Evolutionary conservation across 2,329 filamentous ascomycete species (phyloP).

Genomic region (Septoria petroselini): DNA sequence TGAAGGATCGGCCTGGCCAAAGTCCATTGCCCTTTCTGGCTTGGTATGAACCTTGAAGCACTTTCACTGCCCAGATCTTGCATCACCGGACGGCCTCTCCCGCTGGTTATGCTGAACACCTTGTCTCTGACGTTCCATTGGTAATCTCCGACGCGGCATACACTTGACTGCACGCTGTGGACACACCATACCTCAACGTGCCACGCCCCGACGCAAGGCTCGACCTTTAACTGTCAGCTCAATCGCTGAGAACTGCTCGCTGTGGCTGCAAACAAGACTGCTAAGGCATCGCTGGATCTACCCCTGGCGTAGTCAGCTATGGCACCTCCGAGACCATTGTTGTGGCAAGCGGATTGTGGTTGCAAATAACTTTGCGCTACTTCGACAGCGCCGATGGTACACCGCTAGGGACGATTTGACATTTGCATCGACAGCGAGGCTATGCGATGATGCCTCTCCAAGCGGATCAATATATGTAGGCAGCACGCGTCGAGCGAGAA

Average conservation of each 20-base stretch:
- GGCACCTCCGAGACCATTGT: neutral
- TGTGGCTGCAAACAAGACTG: neutral
- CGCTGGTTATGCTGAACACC: neutral
- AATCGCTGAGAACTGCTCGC: too few relatives aligned
- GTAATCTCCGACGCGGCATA: neutral
- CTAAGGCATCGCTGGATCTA: neutral
- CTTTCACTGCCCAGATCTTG: neutral
- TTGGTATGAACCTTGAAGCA: neutral
- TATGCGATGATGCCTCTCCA: neutral
- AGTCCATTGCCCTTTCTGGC: neutral
- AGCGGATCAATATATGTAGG: neutral
- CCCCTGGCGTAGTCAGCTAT: too few relatives aligned
- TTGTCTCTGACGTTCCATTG: neutral
- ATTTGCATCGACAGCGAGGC: neutral
- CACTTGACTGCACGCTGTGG: neutral
- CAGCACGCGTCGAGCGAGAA: neutral
- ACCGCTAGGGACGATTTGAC: neutral
- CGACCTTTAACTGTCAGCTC: neutral
- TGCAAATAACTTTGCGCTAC: neutral
- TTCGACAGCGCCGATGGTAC: neutral
- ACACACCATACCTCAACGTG: neutral
- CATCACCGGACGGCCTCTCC: neutral
- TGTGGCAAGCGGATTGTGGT: neutral
- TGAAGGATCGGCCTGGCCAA: too few relatives aligned
- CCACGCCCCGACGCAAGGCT: neutral